Evolutionary conservation across 2,329 filamentous ascomycete species (phyloP).

Genomic region (Didymella segeticola): DNA sequence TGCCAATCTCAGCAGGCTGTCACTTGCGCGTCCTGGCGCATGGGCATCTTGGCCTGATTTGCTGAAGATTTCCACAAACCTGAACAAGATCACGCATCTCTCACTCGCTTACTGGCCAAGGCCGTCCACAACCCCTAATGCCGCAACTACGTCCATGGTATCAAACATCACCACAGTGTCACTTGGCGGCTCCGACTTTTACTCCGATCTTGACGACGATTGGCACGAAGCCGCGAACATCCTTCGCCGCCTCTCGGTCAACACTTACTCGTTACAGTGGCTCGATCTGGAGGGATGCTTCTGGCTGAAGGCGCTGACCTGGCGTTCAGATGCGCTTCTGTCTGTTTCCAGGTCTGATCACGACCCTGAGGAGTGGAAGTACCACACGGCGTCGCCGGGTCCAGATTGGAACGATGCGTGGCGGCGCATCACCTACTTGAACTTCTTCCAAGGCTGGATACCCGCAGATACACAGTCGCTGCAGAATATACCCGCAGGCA

Average conservation of each 20-base stretch:
- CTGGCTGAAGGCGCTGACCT: constrained; percentile 62
- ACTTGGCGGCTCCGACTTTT: constrained; percentile 60
- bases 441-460: constrained; percentile 54
- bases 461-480: constrained; percentile 41
- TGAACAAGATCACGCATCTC: constrained; percentile 66
- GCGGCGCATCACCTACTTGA: constrained; percentile 53
- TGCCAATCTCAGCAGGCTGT: constrained; percentile 63
- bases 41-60: constrained; percentile 63
- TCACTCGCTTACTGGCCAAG: constrained; percentile 68
- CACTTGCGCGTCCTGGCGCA: constrained; percentile 60
- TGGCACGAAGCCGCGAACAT: constrained; percentile 64
- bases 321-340: constrained; percentile 33
- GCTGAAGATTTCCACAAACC: constrained; percentile 58
- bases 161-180: constrained; percentile 52
- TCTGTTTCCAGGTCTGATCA: constrained; percentile 4
- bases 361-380: constrained; percentile 19
- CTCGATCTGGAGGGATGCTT: constrained; percentile 68
- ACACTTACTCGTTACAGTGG: constrained; percentile 66
- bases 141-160: constrained; percentile 55
- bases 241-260: constrained; percentile 61
- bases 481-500: constrained; percentile 45
- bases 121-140: constrained; percentile 64
- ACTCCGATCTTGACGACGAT: constrained; percentile 61
- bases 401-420: constrained; percentile 52
- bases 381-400: constrained; percentile 21